These are phyloP conservation scores for Fomitopsis betulina DNA, from an alignment of 1,284 basidiomycete species.

Conservation along the genomic window DNA sequence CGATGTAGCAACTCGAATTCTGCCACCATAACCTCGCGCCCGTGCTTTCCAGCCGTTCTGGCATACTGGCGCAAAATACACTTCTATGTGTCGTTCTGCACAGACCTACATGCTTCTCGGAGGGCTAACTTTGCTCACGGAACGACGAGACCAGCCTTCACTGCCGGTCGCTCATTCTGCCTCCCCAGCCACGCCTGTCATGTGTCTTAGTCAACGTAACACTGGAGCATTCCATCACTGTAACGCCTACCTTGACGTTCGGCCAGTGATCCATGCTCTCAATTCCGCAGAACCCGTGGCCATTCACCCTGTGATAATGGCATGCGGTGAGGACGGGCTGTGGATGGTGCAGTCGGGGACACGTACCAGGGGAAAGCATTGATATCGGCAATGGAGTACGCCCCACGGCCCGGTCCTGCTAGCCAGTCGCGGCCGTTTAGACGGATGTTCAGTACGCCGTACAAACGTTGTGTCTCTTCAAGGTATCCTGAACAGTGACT, in stretches of 20 bases:
- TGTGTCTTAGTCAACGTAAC: constrained; percentile 14
- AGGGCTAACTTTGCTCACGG: constrained; percentile 6
- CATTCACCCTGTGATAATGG: constrained; percentile 31
- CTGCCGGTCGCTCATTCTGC: constrained; percentile 36
- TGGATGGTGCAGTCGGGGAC: not conserved
- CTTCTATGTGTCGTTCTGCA: too few species aligned
- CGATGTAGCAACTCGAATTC: too few species aligned
- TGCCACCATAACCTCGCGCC: too few species aligned
- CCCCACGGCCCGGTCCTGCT: constrained; percentile 59
- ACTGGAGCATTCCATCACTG: too few species aligned
- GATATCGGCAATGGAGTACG: constrained; percentile 65
- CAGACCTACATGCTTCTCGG: too few species aligned
- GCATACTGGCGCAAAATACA: too few species aligned
- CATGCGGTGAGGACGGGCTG: not conserved
- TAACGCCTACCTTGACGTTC: constrained; percentile 18
- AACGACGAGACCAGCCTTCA: constrained; percentile 30
- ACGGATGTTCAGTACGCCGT: constrained; percentile 68
- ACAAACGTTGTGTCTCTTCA: constrained; percentile 74
- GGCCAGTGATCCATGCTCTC: constrained; percentile 45
- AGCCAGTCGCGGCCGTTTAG: constrained; percentile 61
- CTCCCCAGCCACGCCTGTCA: constrained; percentile 45
- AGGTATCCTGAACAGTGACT: constrained; percentile 49
- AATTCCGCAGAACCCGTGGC: constrained; percentile 40
- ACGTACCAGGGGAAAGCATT: constrained; percentile 50
- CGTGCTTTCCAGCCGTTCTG: too few species aligned